These are phyloP conservation scores for Pleurozium schreberi DNA, from an alignment of 225 moss, liverwort and hornwort species.

Conservation along the genomic window DNA sequence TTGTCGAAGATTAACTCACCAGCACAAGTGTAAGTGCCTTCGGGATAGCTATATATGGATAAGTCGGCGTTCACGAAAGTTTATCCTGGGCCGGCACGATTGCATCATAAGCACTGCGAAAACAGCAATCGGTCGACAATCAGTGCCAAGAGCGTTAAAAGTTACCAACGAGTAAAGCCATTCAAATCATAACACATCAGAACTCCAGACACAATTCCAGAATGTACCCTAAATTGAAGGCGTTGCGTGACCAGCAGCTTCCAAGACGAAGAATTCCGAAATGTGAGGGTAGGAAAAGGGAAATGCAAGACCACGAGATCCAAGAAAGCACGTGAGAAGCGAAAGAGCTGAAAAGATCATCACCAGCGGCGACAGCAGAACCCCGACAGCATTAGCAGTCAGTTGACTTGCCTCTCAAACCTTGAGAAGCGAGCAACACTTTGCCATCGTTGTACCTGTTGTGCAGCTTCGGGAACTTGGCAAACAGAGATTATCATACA, in stretches of 20 bases:
- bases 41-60: conserved; percentile 49
- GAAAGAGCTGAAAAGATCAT: conserved; percentile 56
- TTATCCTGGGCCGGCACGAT: conserved; percentile 44
- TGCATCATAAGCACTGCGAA: conserved; percentile 45
- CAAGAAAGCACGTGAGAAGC: background rate
- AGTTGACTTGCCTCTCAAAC: conserved; percentile 55
- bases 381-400: conserved; percentile 37
- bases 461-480: conserved; percentile 16
- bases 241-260: background rate
- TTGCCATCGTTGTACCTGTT: background rate
- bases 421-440: conserved; percentile 1
- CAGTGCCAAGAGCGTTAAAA: background rate
- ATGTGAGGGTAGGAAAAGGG: background rate
- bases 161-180: too few species aligned
- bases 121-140: background rate
- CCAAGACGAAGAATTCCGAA: background rate
- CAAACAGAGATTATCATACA: too few species aligned
- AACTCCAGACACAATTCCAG: background rate
- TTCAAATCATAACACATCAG: background rate
- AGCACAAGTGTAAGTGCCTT: conserved; percentile 50
- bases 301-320: background rate
- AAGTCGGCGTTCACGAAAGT: conserved; percentile 61
- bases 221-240: background rate
- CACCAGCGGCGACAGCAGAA: conserved; percentile 52
- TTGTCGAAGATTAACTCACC: conserved; percentile 17